Base-by-base conservation (phyloP, 805 yeast genomes). In the Yueomyces sinensis region DNA sequence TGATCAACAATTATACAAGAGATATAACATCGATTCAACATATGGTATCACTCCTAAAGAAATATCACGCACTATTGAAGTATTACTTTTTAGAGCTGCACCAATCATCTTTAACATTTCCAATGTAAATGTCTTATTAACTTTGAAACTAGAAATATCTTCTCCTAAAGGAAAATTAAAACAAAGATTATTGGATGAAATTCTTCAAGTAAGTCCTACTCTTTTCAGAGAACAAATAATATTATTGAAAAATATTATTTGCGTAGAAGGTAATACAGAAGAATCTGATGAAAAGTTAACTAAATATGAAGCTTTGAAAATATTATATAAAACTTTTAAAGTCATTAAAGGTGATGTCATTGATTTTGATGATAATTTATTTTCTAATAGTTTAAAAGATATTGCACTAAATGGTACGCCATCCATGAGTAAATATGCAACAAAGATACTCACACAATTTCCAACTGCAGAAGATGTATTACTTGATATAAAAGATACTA, bases 31-130 rank as follows among this genome's bases (percentile, higher is more conserved):
- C 6, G 51, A 49, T 25, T 42, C 54, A 2, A 47, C 50, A 9
- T 39, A 56, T 1, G 44, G 48, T 11, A 59, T 71, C 11, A 54
- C 70, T 3, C 56, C 73, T 0, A 59, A 62, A 25, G 74, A 71
- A 32, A 62, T 78, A 61, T 61, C 66, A 3, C 57, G 64, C 2
- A 68, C 71, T 13, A 58, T 82, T 39, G 70, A 73, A 43, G 54
- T 79, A 2, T 47, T 84, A 18, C 45, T 81, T 25, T 76, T 72
- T 43, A 64, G 94, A 41, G 54, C 78, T 0, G 67, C 87, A 0
- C 63, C 70, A 23, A 54, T 79, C 3, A 49, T 77, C 17, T 79
- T 68, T 54, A 86, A 83, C 58, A 68, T 70, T 44, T 70, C 82
- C 16, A 80, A 74, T 45, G 62, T 83, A 15, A 54, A 68, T 0